Base-by-base conservation (phyloP, 75 land plant genomes). In the Cunninghamia lanceolata region DNA sequence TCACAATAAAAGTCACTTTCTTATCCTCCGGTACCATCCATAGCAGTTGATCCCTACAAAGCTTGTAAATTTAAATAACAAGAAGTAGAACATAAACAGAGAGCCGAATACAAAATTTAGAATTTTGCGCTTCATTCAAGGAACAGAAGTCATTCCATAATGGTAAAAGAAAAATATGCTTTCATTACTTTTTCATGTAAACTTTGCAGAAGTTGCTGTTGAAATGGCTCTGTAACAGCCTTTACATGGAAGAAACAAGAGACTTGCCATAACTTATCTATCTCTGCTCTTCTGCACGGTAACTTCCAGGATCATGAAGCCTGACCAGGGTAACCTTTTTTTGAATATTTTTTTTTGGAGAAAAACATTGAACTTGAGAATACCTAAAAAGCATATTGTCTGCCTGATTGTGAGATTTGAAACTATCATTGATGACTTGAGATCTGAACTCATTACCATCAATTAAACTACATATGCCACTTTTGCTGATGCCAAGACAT, bases 151-250 rank as follows among this genome's bases (percentile, higher is more conserved):
- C 82, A 45, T 80, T 80, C 45, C 50, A 80, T 40, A 43, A 77
- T 80, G 47, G 52, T 32, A 8, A 32, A 73, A 73, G 80, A 39
- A 21, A 76, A 80, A 80, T 80, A 80, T 45, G 28, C 15, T 80
- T 80, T 32, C 46, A 80, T 80, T 80, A 28, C 46, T 80, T 80
- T 80, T 80, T 40, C 50, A 80, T 80, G 82, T 43, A 28, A 80
- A 3, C 14, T 28, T 45, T 80, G 50, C 50, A 80, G 15, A 9
- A 80, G 47, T 43, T 10, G 32, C 50, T 45, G 32, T 80, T 80
- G 6, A n/a, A 80, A 45, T 28, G 82, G 46, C 52, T 45, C 30
- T 45, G 25, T 42, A 80, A 45, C 47, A 80, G 82, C 50, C n/a
- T 80, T 30, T n/a, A 80, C 47, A 80, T 45, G 50, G 82, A 80